Evolutionary conservation across 805 yeast genomes (phyloP).

Genomic region (Teunomyces tritomae): DNA sequence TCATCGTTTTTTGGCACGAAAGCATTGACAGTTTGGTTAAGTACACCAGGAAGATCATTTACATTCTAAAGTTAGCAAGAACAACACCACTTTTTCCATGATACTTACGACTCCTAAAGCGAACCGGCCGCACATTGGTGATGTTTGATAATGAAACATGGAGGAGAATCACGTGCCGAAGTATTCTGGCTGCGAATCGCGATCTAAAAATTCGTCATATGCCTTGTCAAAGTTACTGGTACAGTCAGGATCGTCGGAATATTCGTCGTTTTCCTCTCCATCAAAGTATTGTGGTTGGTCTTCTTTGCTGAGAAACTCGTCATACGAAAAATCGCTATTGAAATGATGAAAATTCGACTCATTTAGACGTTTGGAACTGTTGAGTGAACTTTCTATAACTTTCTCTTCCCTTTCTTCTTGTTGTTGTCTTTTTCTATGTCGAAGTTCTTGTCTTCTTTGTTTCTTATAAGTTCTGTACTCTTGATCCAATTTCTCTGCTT

Average conservation of each 20-base stretch:
- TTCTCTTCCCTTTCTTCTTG: no score
- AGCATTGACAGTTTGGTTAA: conserved; percentile 19
- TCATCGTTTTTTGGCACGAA: not conserved
- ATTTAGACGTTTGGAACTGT: no score
- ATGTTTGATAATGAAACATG: not conserved
- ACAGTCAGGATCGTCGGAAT: conserved; percentile 35
- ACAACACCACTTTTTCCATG: not conserved
- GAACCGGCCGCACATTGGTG: conserved; percentile 64
- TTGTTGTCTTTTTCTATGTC: not conserved
- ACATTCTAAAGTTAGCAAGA: conserved; percentile 16
- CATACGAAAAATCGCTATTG: conserved; percentile 2
- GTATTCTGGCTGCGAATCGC: conserved; percentile 23
- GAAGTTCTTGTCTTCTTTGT: not conserved
- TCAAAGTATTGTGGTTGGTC: conserved; percentile 39
- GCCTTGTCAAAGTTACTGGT: conserved; percentile 31
- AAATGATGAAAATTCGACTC: no score
- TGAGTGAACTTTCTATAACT: no score
- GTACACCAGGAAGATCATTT: conserved; percentile 26
- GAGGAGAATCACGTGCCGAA: conserved; percentile 4
- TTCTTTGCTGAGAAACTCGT: conserved; percentile 24
- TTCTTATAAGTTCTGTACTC: conserved; percentile 15
- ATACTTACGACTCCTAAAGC: conserved; percentile 45
- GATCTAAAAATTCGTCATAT: conserved; percentile 32
- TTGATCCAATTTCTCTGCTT: conserved; percentile 8
- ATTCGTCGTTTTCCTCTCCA: conserved; percentile 19